Base-by-base conservation (phyloP, 2,329 filamentous ascomycete species). In the Arthrobotrys iridis region DNA sequence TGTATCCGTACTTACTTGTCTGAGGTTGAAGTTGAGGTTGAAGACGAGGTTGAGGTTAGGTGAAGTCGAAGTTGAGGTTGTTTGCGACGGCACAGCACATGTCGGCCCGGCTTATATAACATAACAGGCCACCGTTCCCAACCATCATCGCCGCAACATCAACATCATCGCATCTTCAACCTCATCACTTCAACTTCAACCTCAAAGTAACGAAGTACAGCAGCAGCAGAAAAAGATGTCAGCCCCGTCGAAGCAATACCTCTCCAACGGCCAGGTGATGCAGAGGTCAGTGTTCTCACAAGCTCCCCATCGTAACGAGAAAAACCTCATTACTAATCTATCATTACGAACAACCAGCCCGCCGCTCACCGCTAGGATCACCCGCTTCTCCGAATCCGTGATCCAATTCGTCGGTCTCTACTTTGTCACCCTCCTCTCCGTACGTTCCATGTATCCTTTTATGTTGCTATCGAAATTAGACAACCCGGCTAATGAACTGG, bases 321-420 rank as follows among this genome's bases (percentile, higher is more conserved):
- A n/a, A 10, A 41, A 7, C 15, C 6, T 22, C 40, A 43, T 4
- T 28, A 41, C 68, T 64, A 58, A 58, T 52, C 46, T 50, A 3
- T 37, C 37, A 20, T 20, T 11, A 48, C 26, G 2, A 3, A 37
- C 13, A 11, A 20, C 45, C 24, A 74, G 70, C 70, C 70, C 62
- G n/a, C 70, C 70, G n/a, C 43, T 74, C 11, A 62, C 62, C 18
- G 45, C 70, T 4, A 30, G 70, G 43, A 67, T 74, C 22, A 67
- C 62, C 55, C 52, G 62, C 70, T 62, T 74, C 62, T 62, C 70
- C 15, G 70, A 74, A 28, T 67, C 70, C 26, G 70, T 46, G 30
- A 74, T 74, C 50, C 71, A 70, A 15, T 76, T 76, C 41, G 11
- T 76, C 71, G 40, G 46, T 15, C 71, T 76, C 58, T 76, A 76